Conservation (phyloP, 2,329 filamentous ascomycete species). For the Dothidotthia symphoricarpi region DNA sequence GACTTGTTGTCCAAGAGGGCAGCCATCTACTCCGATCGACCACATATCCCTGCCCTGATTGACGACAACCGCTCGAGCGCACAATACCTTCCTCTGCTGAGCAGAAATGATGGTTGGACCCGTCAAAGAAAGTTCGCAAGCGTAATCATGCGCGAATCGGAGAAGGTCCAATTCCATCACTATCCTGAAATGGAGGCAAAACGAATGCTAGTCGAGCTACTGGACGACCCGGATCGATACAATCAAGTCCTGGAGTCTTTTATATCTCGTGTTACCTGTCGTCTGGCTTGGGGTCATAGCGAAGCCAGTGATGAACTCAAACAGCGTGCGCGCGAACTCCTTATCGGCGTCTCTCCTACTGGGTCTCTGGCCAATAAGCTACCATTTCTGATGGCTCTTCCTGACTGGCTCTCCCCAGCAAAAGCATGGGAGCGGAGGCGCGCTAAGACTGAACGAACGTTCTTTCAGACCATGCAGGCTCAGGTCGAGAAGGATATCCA, state of each 20-base stretch:
- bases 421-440: conserved; percentile 49
- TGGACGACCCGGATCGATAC: conserved; percentile 45
- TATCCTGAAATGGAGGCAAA: conserved; percentile 49
- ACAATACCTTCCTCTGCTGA: conserved; percentile 48
- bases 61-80: conserved; percentile 47
- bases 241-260: conserved; percentile 48
- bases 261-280: conserved; percentile 48
- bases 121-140: conserved; percentile 48
- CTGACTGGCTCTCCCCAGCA: conserved; percentile 44
- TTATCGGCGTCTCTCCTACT: conserved; percentile 48
- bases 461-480: conserved; percentile 47
- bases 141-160: conserved; percentile 47
- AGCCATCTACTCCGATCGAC: conserved; percentile 49
- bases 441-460: conserved; percentile 44
- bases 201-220: conserved; percentile 47
- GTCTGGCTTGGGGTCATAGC: conserved; percentile 48
- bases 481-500: conserved; percentile 41
- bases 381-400: conserved; percentile 47
- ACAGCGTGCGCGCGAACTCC: conserved; percentile 47
- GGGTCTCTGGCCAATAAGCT: conserved; percentile 49
- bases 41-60: conserved; percentile 47
- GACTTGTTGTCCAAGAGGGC: conserved; percentile 48
- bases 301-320: conserved; percentile 49
- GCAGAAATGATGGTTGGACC: conserved; percentile 45
- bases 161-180: conserved; percentile 42